Base-by-base conservation (phyloP, 2,329 filamentous ascomycete species). In the Pseudocercospora macadamiae region DNA sequence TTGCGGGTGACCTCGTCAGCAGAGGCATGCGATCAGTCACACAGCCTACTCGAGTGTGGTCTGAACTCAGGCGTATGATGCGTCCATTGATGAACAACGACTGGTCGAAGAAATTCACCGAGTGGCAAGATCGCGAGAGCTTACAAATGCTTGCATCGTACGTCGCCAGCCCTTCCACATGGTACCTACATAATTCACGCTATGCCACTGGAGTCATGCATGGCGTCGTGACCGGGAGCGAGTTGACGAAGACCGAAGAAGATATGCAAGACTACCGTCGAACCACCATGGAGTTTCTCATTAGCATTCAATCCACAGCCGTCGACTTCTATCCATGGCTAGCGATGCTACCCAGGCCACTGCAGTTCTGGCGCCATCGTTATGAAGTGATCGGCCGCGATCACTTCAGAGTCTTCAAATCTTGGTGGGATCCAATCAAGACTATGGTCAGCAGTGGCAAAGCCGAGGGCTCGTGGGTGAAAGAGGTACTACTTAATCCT, bases 261-360 rank as follows among this genome's bases (percentile, higher is more conserved):
- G 34, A 60, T 16, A 56, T 60, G 57, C 36, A 36, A 12, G 30
- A 47, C 7, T 60, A 60, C 48, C 57, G 57, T 6, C 36, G 37
- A 5, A 60, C 57, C 21, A 60, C 57, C 1, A 60, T 60, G 57
- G 45, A 60, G 8, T 60, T 60, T 26, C 37, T 60, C 1, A 53
- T 19, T 12, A 53, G 25, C 14, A 48, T 60, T 7, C 53, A 56
- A 10, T 52, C 45, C 7, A 60, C 57, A 16, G 34, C 52, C 2
- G 57, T 60, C 4, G 57, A 60, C 26, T 60, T 60, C 53, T 60
- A 52, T 37, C 57, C 57, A 6, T 60, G 57, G 52, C 45, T 60
- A 16, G 57, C 47, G 30, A 3, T 19, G 6, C 8, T 56, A 7
- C 57, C 57, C 4, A 36, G 39, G 21, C 16, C 26, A 4, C 32